Conservation (phyloP, 225 moss, liverwort and hornwort genomes). For the Polytrichum commune region DNA sequence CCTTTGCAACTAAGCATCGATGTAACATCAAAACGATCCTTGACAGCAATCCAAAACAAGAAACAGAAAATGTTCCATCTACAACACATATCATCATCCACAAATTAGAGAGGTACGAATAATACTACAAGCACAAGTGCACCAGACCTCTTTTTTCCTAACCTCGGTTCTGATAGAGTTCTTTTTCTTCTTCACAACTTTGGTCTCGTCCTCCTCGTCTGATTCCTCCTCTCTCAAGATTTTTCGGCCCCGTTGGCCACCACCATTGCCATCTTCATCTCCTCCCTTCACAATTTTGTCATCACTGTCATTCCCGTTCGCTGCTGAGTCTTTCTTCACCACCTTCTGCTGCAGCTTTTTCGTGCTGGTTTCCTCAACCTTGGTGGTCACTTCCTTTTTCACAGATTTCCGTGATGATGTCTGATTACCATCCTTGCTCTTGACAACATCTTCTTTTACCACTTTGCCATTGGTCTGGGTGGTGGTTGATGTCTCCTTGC, state of each 20-base stretch:
- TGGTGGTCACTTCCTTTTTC: constrained; percentile 13
- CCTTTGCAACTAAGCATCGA: too few species aligned
- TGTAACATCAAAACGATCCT: too few species aligned
- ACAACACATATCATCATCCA: too few species aligned
- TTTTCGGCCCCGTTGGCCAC: constrained; percentile 18
- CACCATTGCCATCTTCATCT: constrained; percentile 23
- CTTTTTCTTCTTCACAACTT: too few species aligned
- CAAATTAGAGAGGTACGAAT: too few species aligned
- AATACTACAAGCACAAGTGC: too few species aligned
- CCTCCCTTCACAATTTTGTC: constrained; percentile 17
- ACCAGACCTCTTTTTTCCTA: too few species aligned
- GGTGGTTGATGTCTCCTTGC: constrained; percentile 24
- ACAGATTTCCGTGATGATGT: constrained; percentile 4
- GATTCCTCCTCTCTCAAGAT: constrained; percentile 16
- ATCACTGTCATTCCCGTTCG: constrained; percentile 20
- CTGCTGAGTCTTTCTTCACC: constrained; percentile 6
- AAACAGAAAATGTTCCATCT: too few species aligned
- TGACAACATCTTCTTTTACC: constrained; percentile 19
- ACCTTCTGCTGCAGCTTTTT: constrained; percentile 17
- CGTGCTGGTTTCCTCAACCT: constrained; percentile 17
- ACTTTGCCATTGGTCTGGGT: constrained; percentile 27
- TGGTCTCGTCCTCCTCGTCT: constrained; percentile 19
- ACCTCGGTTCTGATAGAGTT: too few species aligned
- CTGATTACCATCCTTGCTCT: constrained; percentile 10
- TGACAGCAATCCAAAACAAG: too few species aligned